Evolutionary conservation across 2,329 filamentous ascomycete genomes (phyloP), one percentile per base, ranked within the genome.

Genomic region (Hypoxylon sp.): DNA sequence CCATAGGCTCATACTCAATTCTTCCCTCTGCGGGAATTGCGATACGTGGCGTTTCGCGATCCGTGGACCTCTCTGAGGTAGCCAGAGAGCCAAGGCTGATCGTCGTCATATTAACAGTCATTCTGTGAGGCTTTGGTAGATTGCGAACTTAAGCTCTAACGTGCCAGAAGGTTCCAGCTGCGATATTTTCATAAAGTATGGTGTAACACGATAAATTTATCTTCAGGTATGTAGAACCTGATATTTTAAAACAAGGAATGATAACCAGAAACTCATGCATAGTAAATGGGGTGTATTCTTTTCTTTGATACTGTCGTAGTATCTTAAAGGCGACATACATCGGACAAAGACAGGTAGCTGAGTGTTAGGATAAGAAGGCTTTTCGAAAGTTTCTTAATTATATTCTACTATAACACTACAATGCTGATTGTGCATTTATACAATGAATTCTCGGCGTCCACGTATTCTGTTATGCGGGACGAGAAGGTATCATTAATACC

Each of bases 1-100:
- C 11, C 5, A 59, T 26, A 22, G n/a, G 6, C 9, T 53, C n/a
- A n/a, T 69, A 69, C 11, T 60, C 3, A 29, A 66, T 65, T 33
- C 13, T 53, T 13, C 58, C 48, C 17, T 46, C 42, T 4, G n/a
- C 6, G 11, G 39, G 26, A 46, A 19, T 22, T 10, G 9, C 6
- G 11, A 19, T 17, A 13, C 3, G 10, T 3, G 11, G 3, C 5
- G 17, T 37, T n/a, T 22, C 31, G 3, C 37, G n/a, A 2, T 29
- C 5, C n/a, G 10, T n/a, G 26, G 10, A 4, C 1, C 26, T 31
- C n/a, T 31, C 19, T 29, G 17, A 13, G 3, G 29, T 13, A 6
- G 3, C 9, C n/a, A n/a, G 9, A 22, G 50, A 29, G 13, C 24
- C 14, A 8, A n/a, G 29, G 19, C 24, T 13, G 22, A 5, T n/a